Evolutionary conservation across 306 rosid species (phyloP).

Genomic region (Alnus rubra): DNA sequence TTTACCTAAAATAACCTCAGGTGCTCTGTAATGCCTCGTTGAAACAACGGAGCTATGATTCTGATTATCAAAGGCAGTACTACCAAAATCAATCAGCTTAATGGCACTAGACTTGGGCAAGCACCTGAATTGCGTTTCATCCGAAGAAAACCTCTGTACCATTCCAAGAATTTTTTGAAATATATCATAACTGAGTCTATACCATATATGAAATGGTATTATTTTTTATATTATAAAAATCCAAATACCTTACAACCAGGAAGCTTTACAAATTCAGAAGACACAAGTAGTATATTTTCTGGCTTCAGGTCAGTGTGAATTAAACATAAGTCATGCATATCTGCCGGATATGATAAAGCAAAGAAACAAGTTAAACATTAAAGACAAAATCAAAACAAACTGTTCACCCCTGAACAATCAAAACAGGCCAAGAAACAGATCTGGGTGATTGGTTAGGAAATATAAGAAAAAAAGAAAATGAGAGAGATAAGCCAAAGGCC

Average conservation of each 20-base stretch:
- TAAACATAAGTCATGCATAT: conserved; percentile 86
- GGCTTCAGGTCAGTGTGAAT: conserved; percentile 98
- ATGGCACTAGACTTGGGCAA: conserved; percentile 99
- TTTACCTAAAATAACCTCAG: conserved; percentile 95
- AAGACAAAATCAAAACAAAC: conserved; percentile 31
- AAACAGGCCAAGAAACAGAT: conserved; percentile 41
- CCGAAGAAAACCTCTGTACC: conserved; percentile 87
- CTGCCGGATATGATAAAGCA: conserved; percentile 61
- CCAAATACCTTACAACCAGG: conserved; percentile 79
- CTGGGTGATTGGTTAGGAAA: conserved; percentile 38
- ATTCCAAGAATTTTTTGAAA: conserved; percentile 52
- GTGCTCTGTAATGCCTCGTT: conserved; percentile 98
- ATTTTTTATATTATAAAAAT: conserved; percentile 31
- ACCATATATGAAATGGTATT: conserved; percentile 34
- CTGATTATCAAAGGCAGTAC: conserved; percentile 88
- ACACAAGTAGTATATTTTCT: conserved; percentile 96
- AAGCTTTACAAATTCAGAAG: conserved; percentile 85
- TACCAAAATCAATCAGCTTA: conserved; percentile 99
- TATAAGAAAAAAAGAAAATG: conserved; percentile 31
- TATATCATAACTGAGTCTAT: conserved; percentile 36
- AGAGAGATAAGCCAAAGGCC: conserved; percentile 54
- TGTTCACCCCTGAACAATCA: conserved; percentile 43
- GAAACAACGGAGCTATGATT: conserved; percentile 91
- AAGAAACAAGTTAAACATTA: conserved; percentile 35
- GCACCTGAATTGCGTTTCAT: conserved; percentile 77